Evolutionary conservation across 1,284 basidiomycete genomes (phyloP), one percentile per base, ranked within the genome.

Genomic region (Malassezia equina): DNA sequence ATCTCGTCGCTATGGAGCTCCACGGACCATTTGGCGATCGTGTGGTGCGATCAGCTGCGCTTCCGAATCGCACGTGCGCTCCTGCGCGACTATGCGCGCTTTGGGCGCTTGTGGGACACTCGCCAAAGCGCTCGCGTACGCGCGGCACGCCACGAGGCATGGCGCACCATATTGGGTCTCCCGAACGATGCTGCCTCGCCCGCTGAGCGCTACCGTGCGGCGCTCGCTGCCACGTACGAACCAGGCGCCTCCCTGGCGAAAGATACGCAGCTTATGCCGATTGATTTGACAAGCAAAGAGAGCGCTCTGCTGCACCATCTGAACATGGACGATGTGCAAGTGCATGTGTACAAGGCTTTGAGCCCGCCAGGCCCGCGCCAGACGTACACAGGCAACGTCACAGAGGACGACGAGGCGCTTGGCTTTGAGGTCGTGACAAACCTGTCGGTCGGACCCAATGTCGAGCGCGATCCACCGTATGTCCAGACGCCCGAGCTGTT

Each of bases 11-110:
- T 85, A 1, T 95, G 91, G 89, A 90, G 90, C 0, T 87, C 89
- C 1, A 87, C 96, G 3, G 93, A 93, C 33, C 94, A 99, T 75
- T 83, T 85, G 47, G 90, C 89, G 52, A 93, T 96, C 82, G 88
- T 96, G 11, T 99, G 94, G 94, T 98, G 94, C 73, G 88, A 96
- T 75, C 94, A 99, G 76, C 84, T 96, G 15, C 83, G 94, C 27
- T 87, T 85, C 83, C 81, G 84, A 31, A 79, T 96, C 13, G 93
- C 91, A 3, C 51, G 66, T 1, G 64, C 56, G 24, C 47, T 67
- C 24, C 49, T 72, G 15, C 54, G 64, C n/a, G 62, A 64, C 42
- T 58, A 60, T 43, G 54, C 50, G 51, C 58, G 55, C 3, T 67
- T 62, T 24, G 64, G 62, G 13, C 55, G 55, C 13, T 36, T 62